These are phyloP conservation scores for Pleurotus salmoneostramineus DNA, from an alignment of 768 basidiomycete genomes.

Conservation along the genomic window DNA sequence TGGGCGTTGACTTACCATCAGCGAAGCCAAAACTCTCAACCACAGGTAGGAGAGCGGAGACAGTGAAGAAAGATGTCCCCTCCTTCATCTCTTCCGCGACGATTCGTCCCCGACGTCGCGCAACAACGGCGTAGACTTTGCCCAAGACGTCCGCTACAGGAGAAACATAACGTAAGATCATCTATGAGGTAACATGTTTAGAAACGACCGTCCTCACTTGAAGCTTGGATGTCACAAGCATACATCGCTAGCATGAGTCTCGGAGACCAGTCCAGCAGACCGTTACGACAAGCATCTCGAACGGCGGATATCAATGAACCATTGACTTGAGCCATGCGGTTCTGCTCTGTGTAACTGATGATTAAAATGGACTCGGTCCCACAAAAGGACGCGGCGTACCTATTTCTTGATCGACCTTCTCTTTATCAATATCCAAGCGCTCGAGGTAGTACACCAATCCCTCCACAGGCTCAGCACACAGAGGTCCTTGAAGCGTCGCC, in stretches of 20 bases:
- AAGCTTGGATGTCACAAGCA: constrained; percentile 96
- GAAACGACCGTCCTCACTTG: constrained; percentile 56
- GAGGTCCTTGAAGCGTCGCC: constrained; percentile 89
- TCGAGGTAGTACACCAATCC: constrained; percentile 93
- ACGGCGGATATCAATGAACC: constrained; percentile 89
- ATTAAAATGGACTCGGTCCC: no score
- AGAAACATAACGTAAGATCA: constrained; percentile 12
- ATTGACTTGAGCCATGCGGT: constrained; percentile 76
- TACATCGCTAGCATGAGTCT: constrained; percentile 98
- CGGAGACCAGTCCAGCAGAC: constrained; percentile 95
- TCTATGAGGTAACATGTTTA: neutral
- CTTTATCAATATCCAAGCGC: constrained; percentile 57
- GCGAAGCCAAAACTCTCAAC: constrained; percentile 98
- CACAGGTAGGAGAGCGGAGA: constrained; percentile 87
- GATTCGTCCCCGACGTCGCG: constrained; percentile 86
- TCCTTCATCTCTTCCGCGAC: constrained; percentile 99
- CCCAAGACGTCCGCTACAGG: constrained; percentile 88
- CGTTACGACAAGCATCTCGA: constrained; percentile 86
- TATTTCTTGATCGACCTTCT: constrained; percentile 60
- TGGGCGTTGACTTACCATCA: constrained; percentile 57
- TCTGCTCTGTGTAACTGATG: constrained; percentile 50
- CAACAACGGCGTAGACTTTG: constrained; percentile 94
- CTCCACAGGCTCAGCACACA: constrained; percentile 93
- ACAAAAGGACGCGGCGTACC: constrained; percentile 33
- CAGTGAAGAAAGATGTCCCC: constrained; percentile 91